Conservation (phyloP, 2,329 filamentous ascomycete genomes). For the Ilyonectria sp. region DNA sequence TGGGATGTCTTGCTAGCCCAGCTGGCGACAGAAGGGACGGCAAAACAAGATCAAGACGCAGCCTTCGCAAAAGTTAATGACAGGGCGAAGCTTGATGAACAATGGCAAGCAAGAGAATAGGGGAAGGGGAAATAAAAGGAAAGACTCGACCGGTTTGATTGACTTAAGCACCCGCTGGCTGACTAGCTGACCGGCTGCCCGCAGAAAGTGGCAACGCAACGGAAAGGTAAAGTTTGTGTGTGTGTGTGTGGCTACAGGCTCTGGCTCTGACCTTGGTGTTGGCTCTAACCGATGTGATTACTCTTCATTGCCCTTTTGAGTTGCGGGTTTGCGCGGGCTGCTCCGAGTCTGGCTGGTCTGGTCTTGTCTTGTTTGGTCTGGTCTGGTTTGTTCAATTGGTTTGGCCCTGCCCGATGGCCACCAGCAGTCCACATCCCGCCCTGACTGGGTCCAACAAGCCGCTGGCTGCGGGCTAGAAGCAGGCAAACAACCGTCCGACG, state of each 20-base stretch:
- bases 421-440: background rate
- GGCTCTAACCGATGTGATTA: background rate
- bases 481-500: conserved; percentile 19
- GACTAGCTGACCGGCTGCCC: conserved; percentile 16
- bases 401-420: background rate
- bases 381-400: background rate
- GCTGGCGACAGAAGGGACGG: background rate
- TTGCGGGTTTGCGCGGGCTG: background rate
- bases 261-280: background rate
- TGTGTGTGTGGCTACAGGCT: background rate
- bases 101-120: background rate
- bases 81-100: background rate
- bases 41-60: background rate
- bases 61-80: background rate
- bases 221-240: conserved; percentile 26
- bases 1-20: background rate
- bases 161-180: conserved; percentile 17
- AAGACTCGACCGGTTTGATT: background rate
- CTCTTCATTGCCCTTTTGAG: background rate
- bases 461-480: background rate
- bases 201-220: conserved; percentile 23
- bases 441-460: background rate
- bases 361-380: background rate
- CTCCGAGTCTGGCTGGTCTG: background rate
- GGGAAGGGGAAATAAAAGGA: background rate